A percentile compares a stretch with the other conserved stretches of the same genome.
phyloP scores from a whole-genome alignment of 306 rosid species.

The Hippophae tibetana region DNA sequence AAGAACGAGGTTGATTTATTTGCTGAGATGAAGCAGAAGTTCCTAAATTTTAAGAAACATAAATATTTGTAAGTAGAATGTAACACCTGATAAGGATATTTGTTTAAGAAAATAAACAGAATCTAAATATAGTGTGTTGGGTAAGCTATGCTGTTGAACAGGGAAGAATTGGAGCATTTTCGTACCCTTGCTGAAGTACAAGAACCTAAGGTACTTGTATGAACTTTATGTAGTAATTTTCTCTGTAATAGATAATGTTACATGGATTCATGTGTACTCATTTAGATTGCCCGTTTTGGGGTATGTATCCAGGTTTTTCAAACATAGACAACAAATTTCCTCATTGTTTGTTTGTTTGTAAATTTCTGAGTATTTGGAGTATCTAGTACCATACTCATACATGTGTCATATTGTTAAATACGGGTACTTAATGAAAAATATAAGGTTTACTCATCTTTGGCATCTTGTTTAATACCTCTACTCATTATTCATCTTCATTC shows the following conservation, averaged over 20 bases:
- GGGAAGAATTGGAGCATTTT: conserved; percentile 58
- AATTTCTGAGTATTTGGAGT: too few species aligned
- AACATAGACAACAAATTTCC: too few species aligned
- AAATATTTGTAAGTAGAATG: conserved; percentile 51
- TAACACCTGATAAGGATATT: neutral
- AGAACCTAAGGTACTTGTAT: conserved; percentile 55
- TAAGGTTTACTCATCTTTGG: neutral
- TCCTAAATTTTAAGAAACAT: conserved; percentile 60
- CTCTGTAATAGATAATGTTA: too few species aligned
- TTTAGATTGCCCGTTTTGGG: too few species aligned
- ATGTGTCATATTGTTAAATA: too few species aligned
- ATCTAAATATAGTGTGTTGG: neutral
- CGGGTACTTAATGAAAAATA: neutral
- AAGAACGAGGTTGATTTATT: conserved; percentile 35
- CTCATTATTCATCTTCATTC: conserved; percentile 1
- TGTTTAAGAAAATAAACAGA: neutral
- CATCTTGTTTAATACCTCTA: neutral
- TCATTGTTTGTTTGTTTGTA: too few species aligned
- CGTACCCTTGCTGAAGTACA: conserved; percentile 64
- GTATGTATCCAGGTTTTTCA: too few species aligned
- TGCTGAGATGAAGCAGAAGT: conserved; percentile 54
- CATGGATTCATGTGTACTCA: too few species aligned
- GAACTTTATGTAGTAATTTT: neutral
- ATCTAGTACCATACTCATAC: too few species aligned
- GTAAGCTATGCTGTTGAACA: conserved; percentile 28